Base-by-base conservation (phyloP, 768 basidiomycete genomes). In the Dacryopinax spathularia region DNA sequence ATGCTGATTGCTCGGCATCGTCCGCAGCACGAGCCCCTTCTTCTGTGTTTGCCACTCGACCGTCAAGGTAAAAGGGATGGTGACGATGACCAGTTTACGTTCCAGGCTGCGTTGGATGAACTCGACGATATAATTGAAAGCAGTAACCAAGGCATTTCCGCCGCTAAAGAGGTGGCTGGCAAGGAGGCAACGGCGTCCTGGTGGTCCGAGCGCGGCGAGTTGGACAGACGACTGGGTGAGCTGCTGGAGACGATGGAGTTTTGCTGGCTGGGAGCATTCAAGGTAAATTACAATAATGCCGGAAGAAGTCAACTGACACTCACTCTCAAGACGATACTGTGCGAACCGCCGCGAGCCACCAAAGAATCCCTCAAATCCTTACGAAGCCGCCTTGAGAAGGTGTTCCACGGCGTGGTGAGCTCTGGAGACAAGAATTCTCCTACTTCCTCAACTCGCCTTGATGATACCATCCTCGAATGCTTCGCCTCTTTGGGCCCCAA, bases 251-350 rank as follows among this genome's bases (percentile, higher is more conserved):
- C 86, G 66, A 85, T 99, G 43, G 96, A 98, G 72, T 93, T 89
- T 68, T 92, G 89, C 70, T 98, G 96, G 96, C 79, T 99, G 1
- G 95, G 96, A 1, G 92, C 88, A 22, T 97, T 96, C 82, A 98
- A 97, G 84, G 94, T 93, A 60, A 34, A 78, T 69, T 2, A 22
- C 63, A 9, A n/a, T 18, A 64, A 16, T 34, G 22, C 25, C 7
- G 25, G 3, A 9, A 27, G 27, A 18, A n/a, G 37, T 56, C 22
- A 31, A 33, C 0, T 36, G 33, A 62, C 16, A 1, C 18, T 35
- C 34, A 5, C 62, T 43, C 33, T 20, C 4, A 62, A 74, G 74
- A 71, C 71, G 27, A 68, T 75, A 27, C 66, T 73, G 43, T 71
- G 65, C 62, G 63, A 69, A 29, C 64, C 76, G 85, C 33, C 82